Evolutionary conservation across 2,329 filamentous ascomycete species (phyloP).

Genomic region (Fusarium brachygibbosum): DNA sequence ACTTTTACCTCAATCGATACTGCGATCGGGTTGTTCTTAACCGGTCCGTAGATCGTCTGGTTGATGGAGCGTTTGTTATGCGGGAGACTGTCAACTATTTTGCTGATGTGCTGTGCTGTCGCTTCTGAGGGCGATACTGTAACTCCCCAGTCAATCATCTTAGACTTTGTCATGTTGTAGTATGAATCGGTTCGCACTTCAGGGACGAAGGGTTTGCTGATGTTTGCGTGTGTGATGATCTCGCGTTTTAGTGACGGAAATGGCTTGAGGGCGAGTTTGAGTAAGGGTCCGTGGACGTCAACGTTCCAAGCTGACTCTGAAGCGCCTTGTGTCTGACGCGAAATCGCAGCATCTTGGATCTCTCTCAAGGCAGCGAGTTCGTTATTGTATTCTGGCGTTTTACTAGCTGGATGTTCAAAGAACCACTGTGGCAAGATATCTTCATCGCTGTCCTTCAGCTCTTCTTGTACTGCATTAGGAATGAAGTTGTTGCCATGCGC

Average conservation of each 20-base stretch:
- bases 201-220: background rate
- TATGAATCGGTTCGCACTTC: background rate
- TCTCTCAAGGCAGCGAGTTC: background rate
- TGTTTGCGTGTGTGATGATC: background rate
- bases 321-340: background rate
- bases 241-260: background rate
- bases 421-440: background rate
- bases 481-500: background rate
- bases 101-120: background rate
- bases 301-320: conserved; percentile 15
- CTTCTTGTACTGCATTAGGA: background rate
- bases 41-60: background rate
- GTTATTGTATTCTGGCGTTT: background rate
- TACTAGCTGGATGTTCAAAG: background rate
- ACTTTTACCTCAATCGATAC: background rate
- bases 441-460: background rate
- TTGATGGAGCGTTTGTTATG: background rate
- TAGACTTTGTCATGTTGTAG: background rate
- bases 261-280: background rate
- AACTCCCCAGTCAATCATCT: background rate
- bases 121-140: background rate
- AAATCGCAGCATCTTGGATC: background rate
- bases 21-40: background rate
- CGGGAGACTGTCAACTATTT: background rate
- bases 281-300: background rate